These are phyloP conservation scores for Papiliotrema fonsecae DNA, from an alignment of 1,284 basidiomycete genomes.

Conservation along the genomic window DNA sequence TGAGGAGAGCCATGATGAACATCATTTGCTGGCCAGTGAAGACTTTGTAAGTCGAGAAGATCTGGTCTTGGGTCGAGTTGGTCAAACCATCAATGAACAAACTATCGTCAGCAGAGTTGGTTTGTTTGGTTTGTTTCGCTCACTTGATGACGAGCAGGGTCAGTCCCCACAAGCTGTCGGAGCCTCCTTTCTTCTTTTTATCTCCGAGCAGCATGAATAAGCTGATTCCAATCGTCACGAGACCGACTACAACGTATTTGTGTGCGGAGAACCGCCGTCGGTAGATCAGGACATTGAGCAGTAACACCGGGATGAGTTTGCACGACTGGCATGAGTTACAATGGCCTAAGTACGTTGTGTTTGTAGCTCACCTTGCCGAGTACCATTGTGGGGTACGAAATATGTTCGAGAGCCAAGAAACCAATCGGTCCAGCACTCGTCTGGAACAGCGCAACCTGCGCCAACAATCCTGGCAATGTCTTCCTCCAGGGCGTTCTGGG, in stretches of 20 bases:
- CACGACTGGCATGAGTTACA: conserved; percentile 58
- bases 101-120: conserved; percentile 52
- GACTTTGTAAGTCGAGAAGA: conserved; percentile 58
- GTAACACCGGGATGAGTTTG: conserved; percentile 65
- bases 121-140: conserved; percentile 8
- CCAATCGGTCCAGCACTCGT: conserved; percentile 91
- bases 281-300: conserved; percentile 60
- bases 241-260: conserved; percentile 88
- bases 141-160: conserved; percentile 41
- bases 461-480: conserved; percentile 54
- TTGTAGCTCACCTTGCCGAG: conserved; percentile 65
- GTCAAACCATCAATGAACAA: conserved; percentile 86
- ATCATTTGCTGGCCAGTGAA: conserved; percentile 92
- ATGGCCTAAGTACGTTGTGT: neutral
- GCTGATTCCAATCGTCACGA: conserved; percentile 90
- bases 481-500: conserved; percentile 9
- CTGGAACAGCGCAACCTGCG: conserved; percentile 81
- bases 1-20: conserved; percentile 82
- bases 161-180: conserved; percentile 41
- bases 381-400: conserved; percentile 98
- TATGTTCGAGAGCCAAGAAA: conserved; percentile 88
- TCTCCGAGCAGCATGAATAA: conserved; percentile 82
- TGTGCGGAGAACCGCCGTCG: conserved; percentile 82
- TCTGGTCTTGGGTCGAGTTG: conserved; percentile 98
- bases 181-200: conserved; percentile 42